phyloP scores from a whole-genome alignment of 2,329 filamentous ascomycete genomes.

The Chaetomiaceae sp. region DNA sequence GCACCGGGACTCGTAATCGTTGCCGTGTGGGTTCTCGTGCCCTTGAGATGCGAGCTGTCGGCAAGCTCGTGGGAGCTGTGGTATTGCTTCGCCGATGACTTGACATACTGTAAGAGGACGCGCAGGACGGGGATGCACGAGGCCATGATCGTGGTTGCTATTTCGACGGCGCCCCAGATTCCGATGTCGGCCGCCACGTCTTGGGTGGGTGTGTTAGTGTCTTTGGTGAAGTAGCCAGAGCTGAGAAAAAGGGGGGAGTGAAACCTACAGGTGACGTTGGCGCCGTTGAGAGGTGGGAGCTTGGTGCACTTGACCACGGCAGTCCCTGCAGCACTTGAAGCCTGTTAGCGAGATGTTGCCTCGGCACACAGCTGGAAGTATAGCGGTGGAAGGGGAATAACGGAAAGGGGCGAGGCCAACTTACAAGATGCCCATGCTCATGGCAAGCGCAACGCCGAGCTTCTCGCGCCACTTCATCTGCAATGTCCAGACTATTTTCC shows the following conservation, averaged over 20 bases:
- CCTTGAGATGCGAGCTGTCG: neutral
- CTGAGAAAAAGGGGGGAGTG: neutral
- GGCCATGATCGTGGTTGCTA: slow-evolving; percentile 18
- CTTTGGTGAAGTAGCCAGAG: too few relatives aligned
- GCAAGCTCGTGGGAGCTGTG: too few relatives aligned
- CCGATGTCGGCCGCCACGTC: neutral
- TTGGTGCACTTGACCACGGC: slow-evolving; percentile 13
- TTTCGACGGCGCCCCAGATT: slow-evolving; percentile 18
- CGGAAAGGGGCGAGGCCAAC: neutral
- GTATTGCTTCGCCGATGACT: neutral
- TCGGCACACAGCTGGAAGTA: too few relatives aligned
- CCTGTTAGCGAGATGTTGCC: neutral
- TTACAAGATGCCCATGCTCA: slow-evolving; percentile 32
- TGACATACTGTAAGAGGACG: neutral
- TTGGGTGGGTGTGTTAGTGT: neutral
- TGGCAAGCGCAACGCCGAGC: slow-evolving; percentile 29
- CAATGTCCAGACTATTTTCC: slow-evolving; percentile 28
- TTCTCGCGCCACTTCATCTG: slow-evolving; percentile 30
- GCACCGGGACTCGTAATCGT: too few relatives aligned
- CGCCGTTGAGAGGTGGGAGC: neutral
- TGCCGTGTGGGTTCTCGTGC: neutral
- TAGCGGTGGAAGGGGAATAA: neutral
- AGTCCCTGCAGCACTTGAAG: slow-evolving; percentile 6
- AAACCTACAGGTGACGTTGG: neutral
- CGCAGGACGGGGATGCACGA: slow-evolving; percentile 18